Conservation (phyloP, 257 asterid genomes). For the Solanum chilense region DNA sequence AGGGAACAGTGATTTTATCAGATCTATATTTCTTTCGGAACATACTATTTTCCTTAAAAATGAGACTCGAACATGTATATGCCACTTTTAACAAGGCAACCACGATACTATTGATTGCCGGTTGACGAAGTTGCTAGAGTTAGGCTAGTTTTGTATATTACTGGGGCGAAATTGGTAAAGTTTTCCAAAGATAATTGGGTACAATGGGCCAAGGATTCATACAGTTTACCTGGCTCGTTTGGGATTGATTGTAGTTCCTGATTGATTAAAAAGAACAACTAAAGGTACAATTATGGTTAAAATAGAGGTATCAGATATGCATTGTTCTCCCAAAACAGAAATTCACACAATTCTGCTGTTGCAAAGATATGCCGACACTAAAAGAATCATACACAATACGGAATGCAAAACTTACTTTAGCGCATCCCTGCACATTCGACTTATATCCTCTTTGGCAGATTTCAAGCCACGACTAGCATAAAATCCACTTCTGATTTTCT, state of each 20-base stretch:
- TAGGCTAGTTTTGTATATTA: background rate
- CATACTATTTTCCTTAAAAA: background rate
- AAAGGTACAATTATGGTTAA: background rate
- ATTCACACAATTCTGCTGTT: background rate
- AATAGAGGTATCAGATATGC: background rate
- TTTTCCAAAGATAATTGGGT: background rate
- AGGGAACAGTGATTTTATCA: background rate
- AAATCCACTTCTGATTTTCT: slow-evolving; percentile 74
- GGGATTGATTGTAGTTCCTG: background rate
- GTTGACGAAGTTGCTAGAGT: background rate
- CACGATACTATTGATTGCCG: background rate
- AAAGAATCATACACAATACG: background rate
- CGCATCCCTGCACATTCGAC: slow-evolving; percentile 89
- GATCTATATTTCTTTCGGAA: background rate
- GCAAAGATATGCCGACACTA: background rate
- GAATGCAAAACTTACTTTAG: slow-evolving; percentile 57
- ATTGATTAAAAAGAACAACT: background rate
- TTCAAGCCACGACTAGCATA: slow-evolving; percentile 77
- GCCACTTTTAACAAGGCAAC: background rate
- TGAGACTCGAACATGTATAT: background rate
- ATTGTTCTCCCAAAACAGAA: background rate
- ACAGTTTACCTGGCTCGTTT: background rate
- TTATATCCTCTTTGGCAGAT: slow-evolving; percentile 76
- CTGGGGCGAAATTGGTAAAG: background rate
- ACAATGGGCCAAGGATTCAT: background rate